Percentiles rank a stretch among this genome's conserved stretches.
Conservation (phyloP, 2,329 filamentous ascomycete genomes). For the Diaporthe sp. region DNA sequence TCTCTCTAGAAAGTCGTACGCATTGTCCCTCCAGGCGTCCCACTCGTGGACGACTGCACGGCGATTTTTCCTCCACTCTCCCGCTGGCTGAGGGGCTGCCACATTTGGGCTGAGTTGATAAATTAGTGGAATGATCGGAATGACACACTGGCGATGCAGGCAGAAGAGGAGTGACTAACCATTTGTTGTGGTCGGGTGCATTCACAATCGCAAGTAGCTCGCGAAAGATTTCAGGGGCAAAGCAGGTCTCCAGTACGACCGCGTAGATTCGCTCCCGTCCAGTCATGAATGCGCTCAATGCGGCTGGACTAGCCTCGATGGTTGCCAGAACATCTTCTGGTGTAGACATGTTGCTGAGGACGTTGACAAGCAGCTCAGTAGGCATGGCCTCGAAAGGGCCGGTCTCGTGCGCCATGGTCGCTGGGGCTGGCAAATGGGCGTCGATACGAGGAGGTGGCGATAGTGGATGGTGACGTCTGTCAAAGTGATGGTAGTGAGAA, state of each 20-base stretch:
- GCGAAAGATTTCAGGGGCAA: neutral
- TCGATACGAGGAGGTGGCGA: neutral
- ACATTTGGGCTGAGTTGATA: neutral
- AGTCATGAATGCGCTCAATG: neutral
- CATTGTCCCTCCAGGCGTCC: fast-evolving
- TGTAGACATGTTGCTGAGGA: neutral
- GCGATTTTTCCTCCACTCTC: neutral
- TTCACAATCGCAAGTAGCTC: neutral
- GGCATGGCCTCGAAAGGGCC: slow-evolving; percentile 3
- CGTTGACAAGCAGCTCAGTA: neutral
- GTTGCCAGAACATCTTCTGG: neutral
- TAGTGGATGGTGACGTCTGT: neutral
- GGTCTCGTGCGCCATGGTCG: neutral
- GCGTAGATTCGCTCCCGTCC: neutral
- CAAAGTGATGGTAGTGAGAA: neutral
- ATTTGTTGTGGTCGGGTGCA: neutral
- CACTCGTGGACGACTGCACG: neutral
- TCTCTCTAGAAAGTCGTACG: neutral
- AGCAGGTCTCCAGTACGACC: neutral
- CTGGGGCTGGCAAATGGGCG: neutral
- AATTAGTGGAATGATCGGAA: neutral
- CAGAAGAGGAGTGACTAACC: neutral
- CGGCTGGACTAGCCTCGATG: neutral
- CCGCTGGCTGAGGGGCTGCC: neutral
- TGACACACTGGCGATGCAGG: neutral